Base-by-base conservation (phyloP, 352 stramenopile genomes). In the Pythium pyrilobum region DNA sequence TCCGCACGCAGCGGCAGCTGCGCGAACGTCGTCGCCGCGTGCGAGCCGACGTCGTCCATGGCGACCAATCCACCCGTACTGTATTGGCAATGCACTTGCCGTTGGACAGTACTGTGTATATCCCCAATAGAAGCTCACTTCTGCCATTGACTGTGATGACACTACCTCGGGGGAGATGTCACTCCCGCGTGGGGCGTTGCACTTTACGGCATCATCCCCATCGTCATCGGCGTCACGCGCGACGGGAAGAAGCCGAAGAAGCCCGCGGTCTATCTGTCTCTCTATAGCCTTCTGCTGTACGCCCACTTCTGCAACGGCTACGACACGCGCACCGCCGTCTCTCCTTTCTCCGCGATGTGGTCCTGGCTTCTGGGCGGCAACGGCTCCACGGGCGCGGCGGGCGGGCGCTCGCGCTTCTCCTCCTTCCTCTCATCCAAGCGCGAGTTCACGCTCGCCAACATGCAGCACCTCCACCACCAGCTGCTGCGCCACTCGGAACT, bases 401-500 rank as follows among this genome's bases (percentile, higher is more conserved):
- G 38, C 16, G 47, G 57, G 20, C 21, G 40, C 25, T 47, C 37
- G 39, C 52, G 61, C 28, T 52, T 64, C 45, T 37, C 47, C 21
- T 55, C 43, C 28, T 64, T 69, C 29, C 50, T 69, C 1, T 24
- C 40, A 4, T 32, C 46, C 36, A 56, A 56, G 24, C 69, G 66
- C 59, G 74, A 87, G 49, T 89, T 89, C 60, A 82, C 72, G 8
- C 62, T 92, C 18, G 59, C 64, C 50, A 86, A 77, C 57, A 84
- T 92, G 72, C 77, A 81, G 43, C 64, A 77, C n/a, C 67, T 94
- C 47, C 84, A 94, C 64, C 55, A 66, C 24, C 81, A 92, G 46
- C 71, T 95, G 28, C 59, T 74, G 29, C 66, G 66, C 25, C 88
- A 76, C 58, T 24, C 51, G 4, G 53, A 74, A 33, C 69, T 95